Conservation (phyloP, 2,329 filamentous ascomycete species). For the Sporothrix pseudoabietina region DNA sequence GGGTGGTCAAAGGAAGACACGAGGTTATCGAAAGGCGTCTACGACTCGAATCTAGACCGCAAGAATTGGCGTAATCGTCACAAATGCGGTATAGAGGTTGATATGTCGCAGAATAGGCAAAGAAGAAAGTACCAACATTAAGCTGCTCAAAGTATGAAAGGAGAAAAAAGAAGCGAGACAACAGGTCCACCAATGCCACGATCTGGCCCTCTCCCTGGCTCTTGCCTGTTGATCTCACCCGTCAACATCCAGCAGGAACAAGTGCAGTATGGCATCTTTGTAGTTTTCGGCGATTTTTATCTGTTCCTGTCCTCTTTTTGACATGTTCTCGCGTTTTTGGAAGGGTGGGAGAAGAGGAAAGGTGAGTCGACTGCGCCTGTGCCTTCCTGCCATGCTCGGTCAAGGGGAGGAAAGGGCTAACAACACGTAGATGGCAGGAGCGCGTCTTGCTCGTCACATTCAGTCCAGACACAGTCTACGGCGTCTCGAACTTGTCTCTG, state of each 20-base stretch:
- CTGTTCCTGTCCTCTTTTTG: neutral
- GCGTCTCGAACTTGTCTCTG: no score
- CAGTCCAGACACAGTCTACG: no score
- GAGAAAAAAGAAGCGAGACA: neutral
- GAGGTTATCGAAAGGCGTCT: neutral
- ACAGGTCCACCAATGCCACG: conserved; percentile 4
- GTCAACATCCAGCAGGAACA: neutral
- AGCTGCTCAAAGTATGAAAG: neutral
- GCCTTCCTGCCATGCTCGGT: neutral
- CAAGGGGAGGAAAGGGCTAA: neutral
- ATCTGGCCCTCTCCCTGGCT: neutral
- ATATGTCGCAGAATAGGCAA: neutral
- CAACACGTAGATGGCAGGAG: no score
- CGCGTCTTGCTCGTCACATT: no score
- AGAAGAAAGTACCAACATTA: neutral
- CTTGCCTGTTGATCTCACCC: neutral
- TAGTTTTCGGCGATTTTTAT: neutral
- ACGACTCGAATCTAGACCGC: neutral
- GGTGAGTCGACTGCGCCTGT: neutral
- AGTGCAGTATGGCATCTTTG: neutral
- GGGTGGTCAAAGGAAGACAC: no score
- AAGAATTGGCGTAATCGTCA: no score
- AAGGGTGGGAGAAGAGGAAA: no score
- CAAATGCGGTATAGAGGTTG: neutral
- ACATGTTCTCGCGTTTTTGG: neutral